These are phyloP conservation scores for Tremella mesenterica DNA, from an alignment of 768 basidiomycete species.

Conservation along the genomic window DNA sequence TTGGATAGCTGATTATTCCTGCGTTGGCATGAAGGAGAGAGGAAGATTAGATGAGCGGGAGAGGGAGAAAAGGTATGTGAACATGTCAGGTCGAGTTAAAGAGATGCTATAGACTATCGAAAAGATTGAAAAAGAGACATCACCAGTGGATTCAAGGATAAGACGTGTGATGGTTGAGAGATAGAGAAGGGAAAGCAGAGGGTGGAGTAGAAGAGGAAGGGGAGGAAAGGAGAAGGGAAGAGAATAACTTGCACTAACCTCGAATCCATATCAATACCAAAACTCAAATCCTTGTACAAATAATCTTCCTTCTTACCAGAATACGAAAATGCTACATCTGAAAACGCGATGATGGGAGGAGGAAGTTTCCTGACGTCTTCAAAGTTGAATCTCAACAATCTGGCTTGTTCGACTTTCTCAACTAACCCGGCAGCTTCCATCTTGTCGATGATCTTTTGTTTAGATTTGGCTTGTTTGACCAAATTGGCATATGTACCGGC, in stretches of 20 bases:
- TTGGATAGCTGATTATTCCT: too few species aligned
- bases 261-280: constrained; percentile 74
- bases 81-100: too few species aligned
- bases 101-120: too few species aligned
- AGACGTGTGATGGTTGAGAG: background rate
- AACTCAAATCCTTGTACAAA: constrained; percentile 78
- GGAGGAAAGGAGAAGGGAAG: too few species aligned
- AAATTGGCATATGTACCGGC: constrained; percentile 99
- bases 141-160: too few species aligned
- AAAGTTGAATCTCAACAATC: constrained; percentile 82
- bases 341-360: constrained; percentile 94
- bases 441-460: constrained; percentile 99
- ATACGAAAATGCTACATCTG: constrained; percentile 89
- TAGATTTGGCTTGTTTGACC: constrained; percentile 97
- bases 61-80: too few species aligned
- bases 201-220: too few species aligned
- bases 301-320: constrained; percentile 80
- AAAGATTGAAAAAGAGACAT: too few species aligned
- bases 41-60: too few species aligned
- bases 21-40: too few species aligned
- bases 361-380: constrained; percentile 89
- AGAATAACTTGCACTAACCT: too few species aligned
- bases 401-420: constrained; percentile 72
- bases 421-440: constrained; percentile 98
- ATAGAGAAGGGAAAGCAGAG: too few species aligned